phyloP scores from a whole-genome alignment of 2,329 filamentous ascomycete genomes.

The Calonectria hawksworthii region DNA sequence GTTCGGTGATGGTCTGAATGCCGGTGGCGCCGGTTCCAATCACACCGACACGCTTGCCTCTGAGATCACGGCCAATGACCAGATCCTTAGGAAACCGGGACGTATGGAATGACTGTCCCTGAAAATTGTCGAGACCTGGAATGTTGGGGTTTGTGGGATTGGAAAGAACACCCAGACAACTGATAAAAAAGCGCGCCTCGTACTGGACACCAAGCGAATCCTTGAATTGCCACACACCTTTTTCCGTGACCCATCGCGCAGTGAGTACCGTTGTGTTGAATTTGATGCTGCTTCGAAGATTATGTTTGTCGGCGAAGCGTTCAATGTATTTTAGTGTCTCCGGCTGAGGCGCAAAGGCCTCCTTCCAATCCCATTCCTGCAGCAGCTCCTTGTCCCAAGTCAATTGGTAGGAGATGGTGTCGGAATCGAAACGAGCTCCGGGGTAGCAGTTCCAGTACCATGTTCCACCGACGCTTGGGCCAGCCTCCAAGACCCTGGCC shows the following conservation, averaged over 20 bases:
- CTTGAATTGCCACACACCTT: background rate
- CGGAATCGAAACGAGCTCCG: conserved; percentile 53
- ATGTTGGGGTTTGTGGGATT: conserved; percentile 28
- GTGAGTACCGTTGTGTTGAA: background rate
- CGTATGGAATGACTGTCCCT: conserved; percentile 28
- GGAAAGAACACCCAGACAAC: conserved; percentile 34
- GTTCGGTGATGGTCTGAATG: conserved; percentile 32
- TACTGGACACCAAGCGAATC: background rate
- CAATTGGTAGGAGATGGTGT: conserved; percentile 54
- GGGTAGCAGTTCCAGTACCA: conserved; percentile 47
- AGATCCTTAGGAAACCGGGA: conserved; percentile 34
- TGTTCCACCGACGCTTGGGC: conserved; percentile 38
- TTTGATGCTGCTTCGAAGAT: background rate
- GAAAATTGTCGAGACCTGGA: conserved; percentile 27
- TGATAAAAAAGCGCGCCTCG: conserved; percentile 26
- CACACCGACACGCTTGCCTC: conserved; percentile 29
- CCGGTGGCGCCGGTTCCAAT: conserved; percentile 37
- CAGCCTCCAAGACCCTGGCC: conserved; percentile 36
- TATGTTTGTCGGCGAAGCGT: background rate
- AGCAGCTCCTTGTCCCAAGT: conserved; percentile 8
- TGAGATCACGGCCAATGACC: background rate
- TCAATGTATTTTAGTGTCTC: conserved; percentile 15
- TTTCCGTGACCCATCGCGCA: background rate
- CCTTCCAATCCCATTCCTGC: conserved; percentile 15
- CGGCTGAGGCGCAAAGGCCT: background rate